A percentile compares a stretch with the other conserved stretches of the same genome.
Conservation (phyloP, 805 yeast species). For the Saturnispora ahearnii region DNA sequence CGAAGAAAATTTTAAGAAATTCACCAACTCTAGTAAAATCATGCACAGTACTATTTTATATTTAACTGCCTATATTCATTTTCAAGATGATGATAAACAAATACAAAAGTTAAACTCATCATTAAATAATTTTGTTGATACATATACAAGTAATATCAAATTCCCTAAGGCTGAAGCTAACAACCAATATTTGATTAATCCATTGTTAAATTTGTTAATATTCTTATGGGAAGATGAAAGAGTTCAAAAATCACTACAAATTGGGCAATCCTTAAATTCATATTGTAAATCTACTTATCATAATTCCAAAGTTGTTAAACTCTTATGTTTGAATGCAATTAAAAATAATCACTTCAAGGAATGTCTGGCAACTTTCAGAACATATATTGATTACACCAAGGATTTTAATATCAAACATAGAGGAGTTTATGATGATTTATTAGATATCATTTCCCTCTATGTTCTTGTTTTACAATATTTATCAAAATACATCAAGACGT, state of each 20-base stretch:
- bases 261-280: slow-evolving; percentile 22
- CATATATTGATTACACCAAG: slow-evolving; percentile 33
- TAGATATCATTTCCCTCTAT: slow-evolving; percentile 23
- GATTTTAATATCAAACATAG: slow-evolving; percentile 30
- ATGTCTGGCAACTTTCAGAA: slow-evolving; percentile 29
- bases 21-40: not conserved
- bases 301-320: slow-evolving; percentile 31
- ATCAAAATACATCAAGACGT: slow-evolving; percentile 6
- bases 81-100: slow-evolving; percentile 5
- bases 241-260: slow-evolving; percentile 12
- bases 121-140: slow-evolving; percentile 9
- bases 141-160: slow-evolving; percentile 19
- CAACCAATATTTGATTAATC: slow-evolving; percentile 23
- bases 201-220: slow-evolving; percentile 25
- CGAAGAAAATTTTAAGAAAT: slow-evolving; percentile 3
- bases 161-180: slow-evolving; percentile 40
- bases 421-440: slow-evolving; percentile 29
- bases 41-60: slow-evolving; percentile 13
- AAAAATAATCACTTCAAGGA: slow-evolving; percentile 16
- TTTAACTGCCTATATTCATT: slow-evolving; percentile 15
- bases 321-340: slow-evolving; percentile 26
- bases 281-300: slow-evolving; percentile 40
- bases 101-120: not conserved
- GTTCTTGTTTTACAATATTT: slow-evolving; percentile 14
- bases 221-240: slow-evolving; percentile 10